phyloP scores from a whole-genome alignment of 371 early-diverging fungal species.

The Rhizopus arrhizus region DNA sequence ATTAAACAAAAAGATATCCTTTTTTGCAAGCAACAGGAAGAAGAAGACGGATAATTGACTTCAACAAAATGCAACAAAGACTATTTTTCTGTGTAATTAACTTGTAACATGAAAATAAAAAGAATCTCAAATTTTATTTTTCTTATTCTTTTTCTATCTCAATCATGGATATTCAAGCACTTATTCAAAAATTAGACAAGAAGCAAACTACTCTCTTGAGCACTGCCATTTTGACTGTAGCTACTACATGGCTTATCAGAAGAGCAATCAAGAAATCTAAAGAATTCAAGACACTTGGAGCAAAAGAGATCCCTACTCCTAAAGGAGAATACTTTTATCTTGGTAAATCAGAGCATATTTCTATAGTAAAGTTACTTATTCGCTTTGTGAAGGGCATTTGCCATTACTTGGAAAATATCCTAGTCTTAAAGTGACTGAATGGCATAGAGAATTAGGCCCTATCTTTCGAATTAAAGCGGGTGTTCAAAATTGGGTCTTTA shows the following conservation, averaged over 20 bases:
- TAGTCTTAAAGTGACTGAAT: constrained; percentile 20
- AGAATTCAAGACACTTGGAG: not conserved
- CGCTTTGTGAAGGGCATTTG: constrained; percentile 12
- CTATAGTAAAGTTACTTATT: not conserved
- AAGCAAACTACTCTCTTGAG: not conserved
- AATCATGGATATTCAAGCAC: not conserved
- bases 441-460: constrained; percentile 29
- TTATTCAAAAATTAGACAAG: not conserved
- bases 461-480: constrained; percentile 24
- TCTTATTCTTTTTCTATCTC: not conserved
- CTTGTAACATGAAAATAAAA: no score
- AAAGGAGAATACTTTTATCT: constrained; percentile 13
- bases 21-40: no score
- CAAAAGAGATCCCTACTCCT: constrained; percentile 20
- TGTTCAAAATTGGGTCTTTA: constrained; percentile 26
- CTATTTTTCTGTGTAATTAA: no score
- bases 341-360: constrained; percentile 10
- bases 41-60: no score
- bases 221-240: constrained; percentile 1
- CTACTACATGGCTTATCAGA: not conserved
- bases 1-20: no score
- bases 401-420: constrained; percentile 12
- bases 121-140: not conserved
- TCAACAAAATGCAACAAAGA: no score
- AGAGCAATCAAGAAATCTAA: not conserved